Percentiles rank a stretch among this genome's conserved stretches.
phyloP scores from a whole-genome alignment of 129 eudicot genomes.

The Pulicaria dysenterica region DNA sequence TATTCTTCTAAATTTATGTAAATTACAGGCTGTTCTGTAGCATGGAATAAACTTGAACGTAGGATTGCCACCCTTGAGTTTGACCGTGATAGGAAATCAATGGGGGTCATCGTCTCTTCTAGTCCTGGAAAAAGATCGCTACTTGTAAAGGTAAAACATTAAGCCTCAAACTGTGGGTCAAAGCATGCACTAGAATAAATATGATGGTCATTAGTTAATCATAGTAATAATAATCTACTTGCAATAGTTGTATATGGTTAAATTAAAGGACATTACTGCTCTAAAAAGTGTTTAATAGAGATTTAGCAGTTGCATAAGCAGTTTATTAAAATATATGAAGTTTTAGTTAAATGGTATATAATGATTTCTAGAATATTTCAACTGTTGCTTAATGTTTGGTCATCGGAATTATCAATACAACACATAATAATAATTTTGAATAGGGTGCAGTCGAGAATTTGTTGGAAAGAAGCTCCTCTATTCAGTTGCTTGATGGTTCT shows the following conservation, averaged over 20 bases:
- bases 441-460: conserved; percentile 96
- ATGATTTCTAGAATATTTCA: no score
- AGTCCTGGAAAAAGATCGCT: conserved; percentile 56
- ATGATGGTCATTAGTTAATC: no score
- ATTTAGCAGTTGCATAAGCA: no score
- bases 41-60: conserved; percentile 44
- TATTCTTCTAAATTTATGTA: conserved; percentile 2
- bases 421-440: not conserved
- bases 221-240: no score
- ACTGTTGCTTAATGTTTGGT: not conserved
- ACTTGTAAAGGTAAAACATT: conserved; percentile 67
- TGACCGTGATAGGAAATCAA: conserved; percentile 88
- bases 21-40: conserved; percentile 44
- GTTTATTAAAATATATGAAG: no score
- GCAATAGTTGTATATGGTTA: no score
- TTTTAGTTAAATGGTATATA: no score
- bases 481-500: conserved; percentile 79
- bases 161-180: not conserved
- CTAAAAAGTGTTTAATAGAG: no score
- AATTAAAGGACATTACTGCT: no score
- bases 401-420: not conserved
- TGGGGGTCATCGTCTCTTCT: conserved; percentile 67
- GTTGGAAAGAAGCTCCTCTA: conserved; percentile 75
- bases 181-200: no score
- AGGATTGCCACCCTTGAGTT: conserved; percentile 84